Evolutionary conservation across 129 eudicot species (phyloP), one percentile per base, ranked within the genome.

Genomic region (Arctium lappa): DNA sequence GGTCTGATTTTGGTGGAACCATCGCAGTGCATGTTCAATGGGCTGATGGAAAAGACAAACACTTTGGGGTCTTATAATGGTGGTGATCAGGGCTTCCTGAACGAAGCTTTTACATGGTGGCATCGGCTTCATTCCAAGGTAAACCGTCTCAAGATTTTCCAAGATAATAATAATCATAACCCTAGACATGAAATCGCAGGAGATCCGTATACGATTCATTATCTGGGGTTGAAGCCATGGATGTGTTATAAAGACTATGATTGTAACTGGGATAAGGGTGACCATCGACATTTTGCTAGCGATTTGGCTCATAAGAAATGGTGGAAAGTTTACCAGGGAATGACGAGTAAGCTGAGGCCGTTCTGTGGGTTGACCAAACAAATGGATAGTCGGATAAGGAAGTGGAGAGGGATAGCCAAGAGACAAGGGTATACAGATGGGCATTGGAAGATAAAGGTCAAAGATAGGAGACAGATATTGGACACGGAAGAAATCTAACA

Each of bases 161-260:
- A 42, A 3, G 75, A 34, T 0, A 40, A 27, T 0, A 31, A 50
- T 6, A 53, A 84, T 22, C 27, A 22, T 9, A 63, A 50, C n/a
- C n/a, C 44, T 13, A 71, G 44, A 4, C 88, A 76, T 11, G 78
- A 80, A 15, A 65, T 87, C 10, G 85, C 85, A 0, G 62, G 84
- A 4, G 78, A 89, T 12, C 29, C 80, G 5, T 78, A 87, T 32
- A 75, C 92, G 1, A 32, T 94, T 75, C 98, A 94, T 79, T 94
- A 83, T 79, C 39, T 94, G 9, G 98, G 98, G 53, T 53, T 89
- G 83, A 94, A 94, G 90, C 98, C 97, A 12, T 94, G 97, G 98
- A 60, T 65, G 83, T 94, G 97, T 37, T 92, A 92, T 31, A 81
- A 72, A 42, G 97, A 91, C 73, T 91, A 94, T 73, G 97, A 94